Evolutionary conservation across 805 yeast species (phyloP), one percentile per base, ranked within the genome.

Genomic region (Yamadazyma tumulicola): DNA sequence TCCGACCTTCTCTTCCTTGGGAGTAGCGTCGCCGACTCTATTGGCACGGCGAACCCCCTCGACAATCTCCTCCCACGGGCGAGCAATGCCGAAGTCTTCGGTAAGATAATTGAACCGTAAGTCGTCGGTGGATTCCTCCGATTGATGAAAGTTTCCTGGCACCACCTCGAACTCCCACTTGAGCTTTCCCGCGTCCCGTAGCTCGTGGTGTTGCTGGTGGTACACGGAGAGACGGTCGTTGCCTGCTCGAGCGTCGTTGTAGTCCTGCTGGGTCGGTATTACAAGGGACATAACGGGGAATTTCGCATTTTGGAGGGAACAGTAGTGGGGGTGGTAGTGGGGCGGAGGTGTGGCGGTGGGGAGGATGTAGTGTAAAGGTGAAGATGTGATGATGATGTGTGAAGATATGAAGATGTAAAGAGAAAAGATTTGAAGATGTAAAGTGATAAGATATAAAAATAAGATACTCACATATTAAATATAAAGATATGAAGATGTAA

Each of bases 71-170:
- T 39, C 35, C 81, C 81, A 75, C 6, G 52, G 39, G 32, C 58
- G 47, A 26, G 41, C 49, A 15, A 69, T 52, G 2, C 81, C 80
- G 46, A 75, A 68, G 35, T 72, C 58, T 29, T 61, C 57, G 12
- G 47, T 49, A 2, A 67, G 55, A 35, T 72, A 62, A 41, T 66
- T 64, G 56, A 74, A 75, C 12, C 42, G 39, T 28, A 59, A 38
- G 40, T 75, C 81, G 38, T 75, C 72, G 0, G 75, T 70, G 2
- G 39, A 40, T 28, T 65, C 54, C 34, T 62, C 69, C 5, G 69
- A 48, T 47, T 75, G 80, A 38, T 62, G 59, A 58, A 75, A 75
- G 35, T 72, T 68, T 0, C 79, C 79, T 0, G 49, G 58, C 3
- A 71, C 75, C 8, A 62, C 62, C 42, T 68, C 72, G 45, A 74